phyloP scores from a whole-genome alignment of 2,329 filamentous ascomycete genomes.

The Scedosporium minutisporum region DNA sequence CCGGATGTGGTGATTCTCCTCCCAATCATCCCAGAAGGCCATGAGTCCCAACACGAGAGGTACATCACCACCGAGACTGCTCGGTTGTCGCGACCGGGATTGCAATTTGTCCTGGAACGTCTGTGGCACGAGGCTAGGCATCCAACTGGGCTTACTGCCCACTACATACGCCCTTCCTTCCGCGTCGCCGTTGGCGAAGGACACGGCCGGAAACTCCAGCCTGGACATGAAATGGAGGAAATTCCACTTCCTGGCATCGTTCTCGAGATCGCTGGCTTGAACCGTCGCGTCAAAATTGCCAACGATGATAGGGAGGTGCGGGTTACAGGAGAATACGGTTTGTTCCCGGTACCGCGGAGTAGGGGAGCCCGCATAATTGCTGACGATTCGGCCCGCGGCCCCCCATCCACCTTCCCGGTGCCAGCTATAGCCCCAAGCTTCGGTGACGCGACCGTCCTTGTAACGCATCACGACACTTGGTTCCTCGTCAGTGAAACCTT shows the following conservation, averaged over 20 bases:
- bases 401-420: background rate
- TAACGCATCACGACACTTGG: background rate
- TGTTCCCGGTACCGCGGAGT: constrained; percentile 14
- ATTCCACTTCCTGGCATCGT: background rate
- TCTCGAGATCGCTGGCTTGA: background rate
- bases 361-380: constrained; percentile 1
- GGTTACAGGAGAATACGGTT: constrained; percentile 26
- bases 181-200: constrained; percentile 8
- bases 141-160: constrained; percentile 24
- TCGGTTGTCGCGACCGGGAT: constrained; percentile 12
- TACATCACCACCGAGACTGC: constrained; percentile 27
- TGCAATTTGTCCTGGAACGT: constrained; percentile 16
- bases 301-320: constrained; percentile 25
- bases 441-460: background rate
- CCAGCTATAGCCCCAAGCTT: background rate
- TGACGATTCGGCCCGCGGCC: background rate
- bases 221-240: background rate
- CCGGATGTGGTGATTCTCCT: background rate
- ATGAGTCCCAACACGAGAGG: constrained; percentile 29
- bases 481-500: background rate
- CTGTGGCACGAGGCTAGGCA: constrained; percentile 25
- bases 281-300: constrained; percentile 12
- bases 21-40: constrained; percentile 19
- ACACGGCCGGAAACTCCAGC: background rate
- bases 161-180: constrained; percentile 18